Base-by-base conservation (phyloP, 805 yeast species). In the Saturnispora galanensis region DNA sequence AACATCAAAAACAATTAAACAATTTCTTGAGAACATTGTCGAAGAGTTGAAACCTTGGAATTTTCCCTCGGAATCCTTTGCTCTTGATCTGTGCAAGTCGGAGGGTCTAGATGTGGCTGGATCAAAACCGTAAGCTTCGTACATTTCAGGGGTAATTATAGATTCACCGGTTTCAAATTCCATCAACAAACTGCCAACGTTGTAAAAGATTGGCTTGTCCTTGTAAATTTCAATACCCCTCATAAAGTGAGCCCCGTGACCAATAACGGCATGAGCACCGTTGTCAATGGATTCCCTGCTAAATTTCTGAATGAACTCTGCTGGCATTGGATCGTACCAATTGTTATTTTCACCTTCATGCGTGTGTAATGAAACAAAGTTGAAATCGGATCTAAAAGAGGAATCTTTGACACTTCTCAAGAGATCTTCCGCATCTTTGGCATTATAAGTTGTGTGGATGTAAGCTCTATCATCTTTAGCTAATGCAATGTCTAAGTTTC, bases 281-380 rank as follows among this genome's bases (percentile, higher is more conserved):
- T 47, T 41, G 40, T 58, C 60, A 37, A 56, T 56, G 31, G 56
- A 47, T 30, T 54, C 43, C 41, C 56, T 50, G 5, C 59, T 55
- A 18, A 57, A 55, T 16, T 56, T 52, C 35, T 51, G 56, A 34
- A 57, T 51, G 47, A 55, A 56, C 30, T 53, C 56, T 36, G 59
- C 61, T 17, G 62, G 59, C 13, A 40, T 33, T 29, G 59, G 53
- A 36, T 49, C 48, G 56, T 62, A 53, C 67, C 67, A 51, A 53
- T 62, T 56, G 56, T 63, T 54, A 47, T 49, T 50, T 44, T 53
- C 51, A 39, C 62, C 62, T 44, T 54, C 63, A 38, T 57, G 62
- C 11, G 62, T 57, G 41, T 57, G 62, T 9, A 56, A 36, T 2
- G 58, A 47, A 21, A 57, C 55, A 42, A 57, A 50, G 42, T 56